Evolutionary conservation across 352 stramenopile species (phyloP).

Genomic region (Globisporangium middletonii): DNA sequence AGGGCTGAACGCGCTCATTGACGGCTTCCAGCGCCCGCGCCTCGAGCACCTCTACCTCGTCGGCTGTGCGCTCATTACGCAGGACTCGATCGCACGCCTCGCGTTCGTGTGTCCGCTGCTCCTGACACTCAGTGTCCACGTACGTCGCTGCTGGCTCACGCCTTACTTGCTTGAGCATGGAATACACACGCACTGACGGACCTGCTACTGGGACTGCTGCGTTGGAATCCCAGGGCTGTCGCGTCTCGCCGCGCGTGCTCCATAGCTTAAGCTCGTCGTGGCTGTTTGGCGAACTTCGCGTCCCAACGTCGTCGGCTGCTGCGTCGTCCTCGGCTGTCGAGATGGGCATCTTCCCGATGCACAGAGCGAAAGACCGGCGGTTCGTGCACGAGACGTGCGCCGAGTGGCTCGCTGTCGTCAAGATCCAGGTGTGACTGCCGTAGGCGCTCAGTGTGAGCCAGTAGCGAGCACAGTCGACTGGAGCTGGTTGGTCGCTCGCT

Average conservation of each 20-base stretch:
- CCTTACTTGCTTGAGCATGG: not conserved
- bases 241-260: conserved; percentile 50
- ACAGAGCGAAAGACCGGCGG: conserved; percentile 57
- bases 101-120: conserved; percentile 61
- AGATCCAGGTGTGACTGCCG: conserved; percentile 36
- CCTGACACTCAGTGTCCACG: conserved; percentile 56
- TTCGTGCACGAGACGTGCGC: conserved; percentile 52
- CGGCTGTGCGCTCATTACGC: conserved; percentile 52
- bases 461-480: too few relatives aligned
- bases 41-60: conserved; percentile 53
- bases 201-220: not conserved
- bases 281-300: conserved; percentile 45
- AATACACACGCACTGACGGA: not conserved
- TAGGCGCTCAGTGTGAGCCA: not conserved
- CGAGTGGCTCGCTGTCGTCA: conserved; percentile 49
- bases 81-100: conserved; percentile 53
- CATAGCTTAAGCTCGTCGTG: conserved; percentile 62
- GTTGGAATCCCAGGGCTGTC: conserved; percentile 29
- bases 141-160: not conserved
- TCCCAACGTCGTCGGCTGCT: conserved; percentile 20
- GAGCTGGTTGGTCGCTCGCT: not conserved
- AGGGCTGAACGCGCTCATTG: conserved; percentile 41
- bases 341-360: conserved; percentile 61
- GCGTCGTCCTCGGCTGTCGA: conserved; percentile 17
- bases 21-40: conserved; percentile 44